Percentiles rank a stretch among this genome's conserved stretches.
Evolutionary conservation across 495 filamentous ascomycete species (phyloP).

Genomic region (Aspergillus wentii): DNA sequence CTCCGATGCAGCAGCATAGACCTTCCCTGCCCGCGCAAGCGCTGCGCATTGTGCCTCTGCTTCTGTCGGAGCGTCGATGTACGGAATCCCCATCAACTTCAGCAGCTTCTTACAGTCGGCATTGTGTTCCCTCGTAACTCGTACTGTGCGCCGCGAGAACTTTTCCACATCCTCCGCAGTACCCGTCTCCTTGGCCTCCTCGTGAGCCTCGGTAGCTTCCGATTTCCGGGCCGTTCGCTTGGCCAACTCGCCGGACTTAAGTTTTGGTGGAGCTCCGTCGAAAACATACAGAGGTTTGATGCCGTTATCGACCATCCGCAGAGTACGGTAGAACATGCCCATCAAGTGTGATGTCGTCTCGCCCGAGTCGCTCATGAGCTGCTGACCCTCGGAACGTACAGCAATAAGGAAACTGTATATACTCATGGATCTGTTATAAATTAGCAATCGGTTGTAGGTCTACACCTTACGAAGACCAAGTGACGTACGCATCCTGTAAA

Average conservation of each 20-base stretch:
- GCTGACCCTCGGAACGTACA: slow-evolving; percentile 92
- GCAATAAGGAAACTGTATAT: slow-evolving; percentile 98
- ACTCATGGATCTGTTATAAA: slow-evolving; percentile 76
- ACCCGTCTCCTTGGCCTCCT: slow-evolving; percentile 95
- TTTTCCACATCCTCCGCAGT: slow-evolving; percentile 97
- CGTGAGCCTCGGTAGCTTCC: slow-evolving; percentile 80
- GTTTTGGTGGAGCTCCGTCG: slow-evolving; percentile 91
- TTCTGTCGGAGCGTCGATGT: slow-evolving; percentile 91
- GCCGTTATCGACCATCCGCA: slow-evolving; percentile 96
- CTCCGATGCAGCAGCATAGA: slow-evolving; percentile 93
- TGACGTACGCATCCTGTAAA: slow-evolving; percentile 75
- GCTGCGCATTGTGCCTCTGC: slow-evolving; percentile 95
- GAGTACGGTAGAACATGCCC: slow-evolving; percentile 99
- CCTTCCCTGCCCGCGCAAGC: slow-evolving; percentile 86
- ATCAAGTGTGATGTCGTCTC: slow-evolving; percentile 97
- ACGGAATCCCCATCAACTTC: slow-evolving; percentile 93
- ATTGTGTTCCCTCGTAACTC: slow-evolving; percentile 95
- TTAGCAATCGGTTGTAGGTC: too few species aligned
- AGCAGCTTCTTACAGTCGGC: slow-evolving; percentile 86
- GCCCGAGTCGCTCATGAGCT: slow-evolving; percentile 87
- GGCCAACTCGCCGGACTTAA: slow-evolving; percentile 93
- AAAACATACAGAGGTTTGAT: slow-evolving; percentile 99
- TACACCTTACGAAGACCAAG: neutral
- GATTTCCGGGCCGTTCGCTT: slow-evolving; percentile 89
- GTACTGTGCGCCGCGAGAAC: slow-evolving; percentile 90